These are phyloP conservation scores for Dictyostelium citrinum DNA, from an alignment of 78 protist genomes.

Conservation along the genomic window DNA sequence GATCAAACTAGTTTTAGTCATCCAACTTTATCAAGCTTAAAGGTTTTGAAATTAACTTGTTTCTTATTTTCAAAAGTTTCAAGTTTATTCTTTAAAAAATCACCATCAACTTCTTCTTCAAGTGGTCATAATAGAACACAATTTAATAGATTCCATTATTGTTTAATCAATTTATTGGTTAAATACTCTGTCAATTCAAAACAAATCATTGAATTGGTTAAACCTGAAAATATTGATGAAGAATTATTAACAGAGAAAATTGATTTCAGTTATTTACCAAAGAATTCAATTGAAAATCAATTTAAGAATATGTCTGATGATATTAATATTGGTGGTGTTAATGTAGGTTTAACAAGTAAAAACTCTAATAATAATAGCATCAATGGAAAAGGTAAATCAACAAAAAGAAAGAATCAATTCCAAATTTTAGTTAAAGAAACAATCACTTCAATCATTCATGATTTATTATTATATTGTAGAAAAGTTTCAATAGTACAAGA, in stretches of 20 bases:
- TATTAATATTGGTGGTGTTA: not conserved
- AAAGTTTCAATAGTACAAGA: slow-evolving; percentile 45
- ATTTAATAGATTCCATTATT: slow-evolving; percentile 36
- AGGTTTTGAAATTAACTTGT: not conserved
- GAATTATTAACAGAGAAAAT: not conserved
- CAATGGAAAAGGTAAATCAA: not conserved
- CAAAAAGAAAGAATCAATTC: slow-evolving; percentile 10
- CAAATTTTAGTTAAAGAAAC: slow-evolving; percentile 1
- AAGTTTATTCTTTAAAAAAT: not conserved
- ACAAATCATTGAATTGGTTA: not conserved
- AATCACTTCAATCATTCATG: not conserved
- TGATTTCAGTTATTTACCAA: not conserved
- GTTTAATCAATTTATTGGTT: not conserved
- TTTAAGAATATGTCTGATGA: not conserved
- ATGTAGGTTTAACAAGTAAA: not conserved
- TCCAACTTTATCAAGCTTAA: not conserved
- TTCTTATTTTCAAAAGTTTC: slow-evolving; percentile 24
- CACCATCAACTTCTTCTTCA: not conserved
- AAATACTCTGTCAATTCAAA: not conserved
- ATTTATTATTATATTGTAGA: slow-evolving; percentile 43
- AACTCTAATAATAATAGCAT: not conserved
- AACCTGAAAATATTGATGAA: slow-evolving; percentile 19
- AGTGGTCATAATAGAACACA: not conserved
- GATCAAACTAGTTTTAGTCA: not conserved
- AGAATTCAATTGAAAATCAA: not conserved